Base-by-base conservation (phyloP, 148 eudicot species). In the Nepenthes gracilis region DNA sequence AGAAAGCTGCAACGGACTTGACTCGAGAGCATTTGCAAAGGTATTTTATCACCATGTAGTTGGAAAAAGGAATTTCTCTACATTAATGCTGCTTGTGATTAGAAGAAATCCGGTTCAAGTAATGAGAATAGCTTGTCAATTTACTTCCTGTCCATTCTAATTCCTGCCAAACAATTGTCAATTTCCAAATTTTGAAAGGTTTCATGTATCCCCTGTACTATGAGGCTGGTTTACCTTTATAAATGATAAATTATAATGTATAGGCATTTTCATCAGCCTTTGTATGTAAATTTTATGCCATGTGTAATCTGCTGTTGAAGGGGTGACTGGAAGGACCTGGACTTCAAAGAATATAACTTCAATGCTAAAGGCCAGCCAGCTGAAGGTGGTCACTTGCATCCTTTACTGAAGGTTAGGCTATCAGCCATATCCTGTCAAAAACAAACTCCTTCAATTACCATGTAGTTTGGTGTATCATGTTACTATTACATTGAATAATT, bases 261-360 rank as follows among this genome's bases (percentile, higher is more conserved):
- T 40, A 40, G 45, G 45, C 45, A 40, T 40, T 40, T 40, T 40
- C 45, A 40, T 3, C 8, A 8, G 4, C 45, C 8, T 40, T 8
- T 40, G 45, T 8, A 40, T 40, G 6, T 40, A 49, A 49, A 49
- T 10, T 49, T 49, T 11, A 2, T 49, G 53, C 13, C 53, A 11
- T 49, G 64, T 67, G 12, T 53, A 9, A 14, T 52, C 14, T 50
- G 6, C 47, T 52, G 1, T 66, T 64, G 23, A 40, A 87, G 97
- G 71, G 95, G 87, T 61, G 94, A 86, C 35, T 89, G 96, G 99
- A 82, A 80, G 71, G 82, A 83, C 32, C 58, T 89, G 69, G 87
- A 80, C 63, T 85, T 93, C 47, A 93, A 93, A 74, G 95, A 89
- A 58, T 93, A 93, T 71, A 93, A 93, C 80, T 86, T 89, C 71